phyloP scores from a whole-genome alignment of 805 yeast species.

The Candida takata region DNA sequence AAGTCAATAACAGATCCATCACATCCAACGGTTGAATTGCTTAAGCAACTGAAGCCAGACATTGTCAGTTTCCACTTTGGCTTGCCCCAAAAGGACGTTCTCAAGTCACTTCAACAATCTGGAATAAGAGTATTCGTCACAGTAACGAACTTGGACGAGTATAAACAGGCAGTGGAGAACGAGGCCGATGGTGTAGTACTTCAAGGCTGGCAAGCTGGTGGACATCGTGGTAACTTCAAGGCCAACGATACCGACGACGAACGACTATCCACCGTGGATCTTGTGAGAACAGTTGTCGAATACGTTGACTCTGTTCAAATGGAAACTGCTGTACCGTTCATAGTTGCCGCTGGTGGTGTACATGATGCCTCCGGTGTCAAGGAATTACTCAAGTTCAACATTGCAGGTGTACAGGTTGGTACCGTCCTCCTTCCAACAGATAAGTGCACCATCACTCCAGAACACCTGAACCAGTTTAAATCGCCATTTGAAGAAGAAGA shows the following conservation, averaged over 20 bases:
- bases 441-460: conserved; percentile 13
- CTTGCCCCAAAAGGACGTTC: conserved; percentile 27
- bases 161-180: conserved; percentile 21
- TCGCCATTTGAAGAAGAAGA: conserved; percentile 18
- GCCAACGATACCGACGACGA: conserved; percentile 27
- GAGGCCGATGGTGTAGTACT: conserved; percentile 43
- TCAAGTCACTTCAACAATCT: conserved; percentile 27
- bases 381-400: conserved; percentile 33
- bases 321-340: conserved; percentile 14
- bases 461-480: conserved; percentile 9
- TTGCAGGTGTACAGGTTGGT: conserved; percentile 51
- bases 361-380: conserved; percentile 27
- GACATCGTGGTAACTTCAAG: conserved; percentile 48
- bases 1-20: conserved; percentile 5
- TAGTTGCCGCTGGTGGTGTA: conserved; percentile 53
- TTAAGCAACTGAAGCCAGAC: conserved; percentile 29
- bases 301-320: conserved; percentile 8
- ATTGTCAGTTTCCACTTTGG: conserved; percentile 53
- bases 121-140: conserved; percentile 39
- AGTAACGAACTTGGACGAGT: conserved; percentile 42
- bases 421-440: conserved; percentile 36
- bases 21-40: conserved; percentile 11
- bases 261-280: conserved; percentile 29
- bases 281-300: conserved; percentile 19
- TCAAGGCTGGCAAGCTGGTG: conserved; percentile 63